Conservation (phyloP, 306 rosid species). For the Acacia confusa region DNA sequence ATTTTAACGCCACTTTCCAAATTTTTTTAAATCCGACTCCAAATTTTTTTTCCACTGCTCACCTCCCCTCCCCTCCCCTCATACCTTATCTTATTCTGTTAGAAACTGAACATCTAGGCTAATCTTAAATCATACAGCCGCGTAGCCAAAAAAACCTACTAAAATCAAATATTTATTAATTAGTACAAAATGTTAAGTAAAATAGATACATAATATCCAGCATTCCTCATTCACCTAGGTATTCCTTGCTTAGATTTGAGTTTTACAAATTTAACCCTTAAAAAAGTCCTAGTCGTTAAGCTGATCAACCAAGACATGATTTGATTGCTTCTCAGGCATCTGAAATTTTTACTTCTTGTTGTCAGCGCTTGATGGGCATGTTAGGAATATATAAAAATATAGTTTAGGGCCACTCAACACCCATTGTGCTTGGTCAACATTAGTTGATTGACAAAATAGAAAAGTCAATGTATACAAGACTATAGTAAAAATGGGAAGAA, state of each 20-base stretch:
- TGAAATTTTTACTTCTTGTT: not conserved
- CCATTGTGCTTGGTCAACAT: not conserved
- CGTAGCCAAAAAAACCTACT: not conserved
- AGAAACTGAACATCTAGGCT: not conserved
- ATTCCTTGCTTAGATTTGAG: not conserved
- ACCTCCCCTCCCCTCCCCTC: no score
- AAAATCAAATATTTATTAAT: not conserved
- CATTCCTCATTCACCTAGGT: not conserved
- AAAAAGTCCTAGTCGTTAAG: not conserved
- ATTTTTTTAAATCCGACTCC: no score
- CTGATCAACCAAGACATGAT: not conserved
- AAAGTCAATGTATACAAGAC: not conserved
- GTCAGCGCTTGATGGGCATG: not conserved
- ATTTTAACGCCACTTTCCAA: no score
- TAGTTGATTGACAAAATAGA: not conserved
- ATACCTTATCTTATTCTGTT: not conserved
- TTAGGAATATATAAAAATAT: not conserved
- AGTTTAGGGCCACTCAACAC: not conserved
- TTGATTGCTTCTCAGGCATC: not conserved
- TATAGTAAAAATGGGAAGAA: no score
- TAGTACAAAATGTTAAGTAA: not conserved
- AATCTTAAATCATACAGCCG: not conserved
- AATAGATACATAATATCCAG: not conserved
- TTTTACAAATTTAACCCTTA: not conserved
- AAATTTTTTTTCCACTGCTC: no score